Base-by-base conservation (phyloP, 2,329 filamentous ascomycete species). In the Xylaria sp. region DNA sequence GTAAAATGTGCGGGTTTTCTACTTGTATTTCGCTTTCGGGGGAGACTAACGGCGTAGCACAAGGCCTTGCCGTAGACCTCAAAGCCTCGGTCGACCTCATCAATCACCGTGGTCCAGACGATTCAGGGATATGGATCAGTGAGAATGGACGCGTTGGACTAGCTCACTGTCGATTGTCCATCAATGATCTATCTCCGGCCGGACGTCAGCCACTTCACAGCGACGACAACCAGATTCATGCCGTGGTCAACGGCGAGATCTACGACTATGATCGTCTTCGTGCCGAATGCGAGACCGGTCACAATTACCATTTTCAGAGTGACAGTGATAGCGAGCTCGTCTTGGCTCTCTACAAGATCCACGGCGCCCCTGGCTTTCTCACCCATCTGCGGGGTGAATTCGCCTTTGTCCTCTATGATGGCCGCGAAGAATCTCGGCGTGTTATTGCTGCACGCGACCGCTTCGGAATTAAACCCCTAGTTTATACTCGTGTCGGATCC, bases 401-500 rank as follows among this genome's bases (percentile, higher is more conserved):
- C 69, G 80, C 85, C 1, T 78, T 87, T 18, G 82, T 85, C 13
- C 72, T 88, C 0, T 86, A 83, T 63, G 86, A 89, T 68, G 80
- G 80, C 15, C 76, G 78, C 15, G 73, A 76, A 1, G 74, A 81
- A 63, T 66, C 79, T 0, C 34, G 13, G 34, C 53, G 53, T 25
- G 77, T 87, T 46, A 75, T 88, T 43, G 84, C 82, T 0, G 85
- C 79, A 1, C 76, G 85, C 20, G 86, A 89, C 72, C 81, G 86
- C 0, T 88, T 83, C 73, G 86, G 86, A 3, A 85, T 89, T 72
- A 89, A 89, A 74, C 85, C 86, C 2, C 78, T 89, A 20, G 84
- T 85, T 65, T 88, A 82, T 76, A 87, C 84, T 0, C 66, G 81
- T 1, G 70, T 80, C 1, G 75, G 75, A 6, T 78, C 76, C 6